These are phyloP conservation scores for Asterochloris sp. DNA, from an alignment of 139 green algal species.

Conservation along the genomic window DNA sequence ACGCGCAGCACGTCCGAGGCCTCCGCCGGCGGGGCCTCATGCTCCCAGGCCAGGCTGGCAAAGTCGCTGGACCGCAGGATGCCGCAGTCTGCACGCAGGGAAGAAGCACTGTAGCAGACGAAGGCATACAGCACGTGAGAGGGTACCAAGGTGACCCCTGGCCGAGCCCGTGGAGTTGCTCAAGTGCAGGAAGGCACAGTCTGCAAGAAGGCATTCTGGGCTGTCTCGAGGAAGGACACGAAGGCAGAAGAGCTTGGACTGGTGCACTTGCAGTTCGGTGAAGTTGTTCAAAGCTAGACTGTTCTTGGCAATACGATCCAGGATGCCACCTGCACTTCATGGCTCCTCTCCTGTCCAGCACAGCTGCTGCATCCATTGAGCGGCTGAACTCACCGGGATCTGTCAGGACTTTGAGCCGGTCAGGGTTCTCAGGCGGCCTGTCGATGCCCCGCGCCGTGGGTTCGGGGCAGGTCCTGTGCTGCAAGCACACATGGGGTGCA, in stretches of 20 bases:
- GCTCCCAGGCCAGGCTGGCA: slow-evolving; percentile 47
- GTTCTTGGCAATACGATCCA: too few species aligned
- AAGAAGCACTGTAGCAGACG: neutral
- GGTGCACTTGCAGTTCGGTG: neutral
- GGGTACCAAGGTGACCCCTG: neutral
- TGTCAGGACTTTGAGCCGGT: slow-evolving; percentile 70
- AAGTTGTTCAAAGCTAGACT: too few species aligned
- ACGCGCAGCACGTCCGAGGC: slow-evolving; percentile 70
- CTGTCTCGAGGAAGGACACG: too few species aligned
- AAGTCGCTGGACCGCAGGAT: slow-evolving; percentile 63
- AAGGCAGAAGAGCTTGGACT: neutral
- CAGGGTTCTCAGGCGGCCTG: slow-evolving; percentile 79
- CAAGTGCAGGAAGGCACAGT: neutral
- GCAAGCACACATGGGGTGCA: slow-evolving; percentile 60
- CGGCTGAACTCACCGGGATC: slow-evolving; percentile 21
- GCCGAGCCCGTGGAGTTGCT: neutral
- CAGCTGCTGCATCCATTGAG: neutral
- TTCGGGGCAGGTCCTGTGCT: slow-evolving; percentile 64
- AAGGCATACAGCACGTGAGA: neutral
- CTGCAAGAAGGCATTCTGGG: neutral
- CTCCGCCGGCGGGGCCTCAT: slow-evolving; percentile 14
- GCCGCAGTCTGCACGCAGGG: slow-evolving; percentile 27
- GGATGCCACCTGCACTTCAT: neutral
- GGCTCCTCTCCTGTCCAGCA: neutral
- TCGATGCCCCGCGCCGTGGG: slow-evolving; percentile 34